Base-by-base conservation (phyloP, 495 filamentous ascomycete genomes). In the Penicillium dipodomyicola region DNA sequence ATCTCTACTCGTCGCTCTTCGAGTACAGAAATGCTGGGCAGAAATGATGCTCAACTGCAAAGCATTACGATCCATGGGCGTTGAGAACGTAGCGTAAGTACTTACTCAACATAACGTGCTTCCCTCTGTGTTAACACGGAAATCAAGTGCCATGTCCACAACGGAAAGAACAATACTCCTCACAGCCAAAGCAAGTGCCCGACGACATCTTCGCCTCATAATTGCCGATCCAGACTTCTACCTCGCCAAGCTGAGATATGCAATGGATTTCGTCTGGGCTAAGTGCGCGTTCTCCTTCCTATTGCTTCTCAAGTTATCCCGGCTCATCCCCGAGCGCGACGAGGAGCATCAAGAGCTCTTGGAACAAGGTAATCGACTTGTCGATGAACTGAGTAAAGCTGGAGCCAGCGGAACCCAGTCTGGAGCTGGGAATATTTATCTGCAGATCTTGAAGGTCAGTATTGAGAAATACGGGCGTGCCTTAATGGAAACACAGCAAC, bases 251-350 rank as follows among this genome's bases (percentile, higher is more conserved):
- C 71, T 82, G 17, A 75, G 73, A 56, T 81, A 78, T 51, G 75
- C 77, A 0, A 80, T 80, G 78, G 80, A 82, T 51, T 82, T 80
- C 47, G 79, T 82, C 23, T 80, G 78, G 77, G 80, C 80, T 1
- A 82, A 82, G 62, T 79, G 77, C 47, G 78, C 79, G 1, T 82
- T 81, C 59, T 79, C 75, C 20, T 78, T 80, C 47, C 65, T 82
- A 0, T 65, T 82, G 1, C 71, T 82, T 0, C 72, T 81, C 10
- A 80, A 80, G 56, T 65, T 82, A 5, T 75, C 79, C 0, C 72
- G 75, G 12, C 74, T 81, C 5, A 65, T 81, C 1, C 75, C 77
- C 2, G 77, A 78, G 23, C 65, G 69, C 4, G 65, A 66, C 9
- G 70, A 71, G 22, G 67, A 75, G 25, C 65, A 78, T 42, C 61